Evolutionary conservation across 805 yeast species (phyloP).

Genomic region (Saturnispora quitensis): DNA sequence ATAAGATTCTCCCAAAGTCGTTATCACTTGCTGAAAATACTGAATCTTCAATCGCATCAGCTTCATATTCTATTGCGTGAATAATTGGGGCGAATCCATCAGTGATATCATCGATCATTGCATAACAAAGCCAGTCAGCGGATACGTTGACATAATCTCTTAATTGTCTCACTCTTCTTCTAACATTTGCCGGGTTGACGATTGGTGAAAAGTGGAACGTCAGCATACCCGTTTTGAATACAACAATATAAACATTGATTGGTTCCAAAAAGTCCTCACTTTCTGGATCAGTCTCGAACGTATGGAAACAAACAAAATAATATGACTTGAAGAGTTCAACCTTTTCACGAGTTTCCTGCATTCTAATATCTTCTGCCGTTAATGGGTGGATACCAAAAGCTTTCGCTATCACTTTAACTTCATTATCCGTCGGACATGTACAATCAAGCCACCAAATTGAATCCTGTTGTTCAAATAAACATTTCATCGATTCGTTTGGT

Average conservation of each 20-base stretch:
- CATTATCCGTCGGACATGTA: slow-evolving; percentile 86
- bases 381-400: slow-evolving; percentile 97
- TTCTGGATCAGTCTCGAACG: slow-evolving; percentile 80
- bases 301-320: slow-evolving; percentile 94
- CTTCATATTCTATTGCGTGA: slow-evolving; percentile 68
- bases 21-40: slow-evolving; percentile 72
- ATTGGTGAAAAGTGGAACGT: slow-evolving; percentile 66
- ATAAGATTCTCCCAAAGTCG: slow-evolving; percentile 70
- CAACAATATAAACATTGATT: slow-evolving; percentile 65
- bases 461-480: slow-evolving; percentile 61
- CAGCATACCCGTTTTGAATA: slow-evolving; percentile 56
- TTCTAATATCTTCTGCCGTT: slow-evolving; percentile 93
- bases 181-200: slow-evolving; percentile 62
- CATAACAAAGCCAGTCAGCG: slow-evolving; percentile 79
- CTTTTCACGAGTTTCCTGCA: slow-evolving; percentile 95
- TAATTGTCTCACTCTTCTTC: slow-evolving; percentile 74
- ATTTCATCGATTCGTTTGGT: slow-evolving; percentile 56
- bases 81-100: slow-evolving; percentile 80
- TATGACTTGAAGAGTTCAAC: slow-evolving; percentile 85
- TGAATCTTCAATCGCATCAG: slow-evolving; percentile 75
- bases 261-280: slow-evolving; percentile 80
- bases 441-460: slow-evolving; percentile 97
- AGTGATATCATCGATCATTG: slow-evolving; percentile 73
- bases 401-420: slow-evolving; percentile 84
- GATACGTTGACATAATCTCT: slow-evolving; percentile 70